Evolutionary conservation across 2,329 filamentous ascomycete species (phyloP).

Genomic region (Claviceps maximensis): DNA sequence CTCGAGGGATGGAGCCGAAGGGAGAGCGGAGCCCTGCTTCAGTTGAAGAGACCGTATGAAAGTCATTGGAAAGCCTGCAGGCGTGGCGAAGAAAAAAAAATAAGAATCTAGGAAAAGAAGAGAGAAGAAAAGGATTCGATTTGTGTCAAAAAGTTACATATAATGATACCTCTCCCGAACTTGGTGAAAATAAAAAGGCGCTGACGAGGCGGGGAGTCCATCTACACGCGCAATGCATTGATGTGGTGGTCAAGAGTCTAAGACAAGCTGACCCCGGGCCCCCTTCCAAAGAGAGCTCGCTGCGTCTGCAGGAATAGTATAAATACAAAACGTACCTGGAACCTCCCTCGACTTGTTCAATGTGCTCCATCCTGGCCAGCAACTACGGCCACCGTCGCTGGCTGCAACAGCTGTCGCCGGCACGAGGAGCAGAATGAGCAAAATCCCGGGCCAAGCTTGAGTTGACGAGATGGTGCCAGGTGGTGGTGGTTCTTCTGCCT

Average conservation of each 20-base stretch:
- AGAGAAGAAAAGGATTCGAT: not conserved
- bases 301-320: not conserved
- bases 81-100: not conserved
- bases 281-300: not conserved
- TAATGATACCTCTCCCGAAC: not conserved
- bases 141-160: not conserved
- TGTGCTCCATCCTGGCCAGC: slow-evolving; percentile 4
- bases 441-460: slow-evolving; percentile 3
- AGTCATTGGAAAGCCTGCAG: slow-evolving; percentile 14
- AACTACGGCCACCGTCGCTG: slow-evolving; percentile 1
- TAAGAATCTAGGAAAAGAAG: not conserved
- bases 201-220: not conserved
- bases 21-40: slow-evolving; percentile 24
- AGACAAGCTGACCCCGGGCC: not conserved
- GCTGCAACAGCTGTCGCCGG: slow-evolving; percentile 1
- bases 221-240: not conserved
- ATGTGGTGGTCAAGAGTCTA: not conserved
- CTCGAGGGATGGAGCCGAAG: slow-evolving; percentile 15
- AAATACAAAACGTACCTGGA: slow-evolving; percentile 1
- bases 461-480: not conserved
- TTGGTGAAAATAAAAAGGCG: not conserved
- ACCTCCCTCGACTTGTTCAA: slow-evolving; percentile 3
- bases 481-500: not conserved
- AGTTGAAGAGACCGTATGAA: slow-evolving; percentile 17
- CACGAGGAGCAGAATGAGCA: not conserved